phyloP scores from a whole-genome alignment of 2,329 filamentous ascomycete genomes.

The Epicoccum sorghinum region DNA sequence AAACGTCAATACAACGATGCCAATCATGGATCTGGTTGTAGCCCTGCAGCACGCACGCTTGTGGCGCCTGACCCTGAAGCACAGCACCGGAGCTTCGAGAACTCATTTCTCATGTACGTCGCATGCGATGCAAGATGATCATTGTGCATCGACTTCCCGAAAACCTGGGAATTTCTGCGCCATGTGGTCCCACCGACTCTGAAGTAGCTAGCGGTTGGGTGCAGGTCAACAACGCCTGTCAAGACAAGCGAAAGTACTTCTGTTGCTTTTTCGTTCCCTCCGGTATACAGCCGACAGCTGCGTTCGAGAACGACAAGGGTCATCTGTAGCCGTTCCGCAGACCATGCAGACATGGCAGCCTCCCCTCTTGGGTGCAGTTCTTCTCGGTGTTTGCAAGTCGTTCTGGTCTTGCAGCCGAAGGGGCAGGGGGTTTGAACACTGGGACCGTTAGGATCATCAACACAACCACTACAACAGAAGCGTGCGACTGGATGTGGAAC shows the following conservation, averaged over 20 bases:
- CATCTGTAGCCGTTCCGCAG: background rate
- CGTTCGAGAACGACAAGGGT: constrained; percentile 7
- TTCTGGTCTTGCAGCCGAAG: background rate
- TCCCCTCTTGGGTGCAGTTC: constrained; percentile 1
- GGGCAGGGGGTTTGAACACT: background rate
- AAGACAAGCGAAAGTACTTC: background rate
- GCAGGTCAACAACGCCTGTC: constrained; percentile 14
- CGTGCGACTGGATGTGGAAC: constrained; percentile 2
- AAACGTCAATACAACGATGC: background rate
- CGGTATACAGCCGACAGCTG: constrained; percentile 1
- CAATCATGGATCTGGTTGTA: constrained; percentile 4
- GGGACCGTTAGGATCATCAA: background rate
- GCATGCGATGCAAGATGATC: constrained; percentile 11
- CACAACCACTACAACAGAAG: background rate
- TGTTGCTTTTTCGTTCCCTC: constrained; percentile 5
- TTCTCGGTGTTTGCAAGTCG: background rate
- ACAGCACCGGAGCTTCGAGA: constrained; percentile 19
- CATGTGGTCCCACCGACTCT: constrained; percentile 12
- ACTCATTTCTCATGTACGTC: constrained; percentile 18
- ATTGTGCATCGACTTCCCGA: constrained; percentile 8
- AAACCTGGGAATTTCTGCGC: constrained; percentile 5
- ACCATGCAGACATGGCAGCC: constrained; percentile 4
- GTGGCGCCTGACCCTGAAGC: constrained; percentile 22
- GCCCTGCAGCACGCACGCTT: constrained; percentile 24
- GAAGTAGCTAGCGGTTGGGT: constrained; percentile 4